Evolutionary conservation across 2,329 filamentous ascomycete species (phyloP), one percentile per base, ranked within the genome.

Genomic region (Penicillium sp.): DNA sequence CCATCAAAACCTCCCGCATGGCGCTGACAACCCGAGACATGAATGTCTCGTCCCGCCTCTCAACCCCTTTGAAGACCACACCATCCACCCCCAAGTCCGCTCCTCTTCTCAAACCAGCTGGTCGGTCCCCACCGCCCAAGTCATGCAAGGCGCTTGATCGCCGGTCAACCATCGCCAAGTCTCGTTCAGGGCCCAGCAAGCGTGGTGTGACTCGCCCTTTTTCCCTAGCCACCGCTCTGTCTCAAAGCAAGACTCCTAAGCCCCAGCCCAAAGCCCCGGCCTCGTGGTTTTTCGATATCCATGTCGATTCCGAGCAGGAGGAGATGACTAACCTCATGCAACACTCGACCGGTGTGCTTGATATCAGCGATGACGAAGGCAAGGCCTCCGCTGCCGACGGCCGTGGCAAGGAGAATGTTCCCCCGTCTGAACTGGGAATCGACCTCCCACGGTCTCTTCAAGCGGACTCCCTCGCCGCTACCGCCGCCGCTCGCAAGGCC

Each of bases 251-350:
- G 75, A 80, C 51, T n/a, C 48, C 53, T 27, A 51, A 21, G 76
- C 76, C 42, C 69, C 73, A 68, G 4, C 70, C 75, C 15, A 76
- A 75, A 43, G 62, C 65, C 6, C 59, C 60, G 8, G 47, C 55
- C 0, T 59, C 58, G 43, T 96, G 89, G 90, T 85, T 85, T 72
- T 97, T 98, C 61, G 86, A 91, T 43, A 97, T 98, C 58, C 84
- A 96, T 62, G 87, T 95, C 62, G 91, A 98, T 65, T 88, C 87
- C 0, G 80, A 85, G 6, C 87, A 95, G 62, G 86, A 96, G 60
- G 84, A 94, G 61, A 86, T 93, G 67, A 87, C 89, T 56, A 96
- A 94, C 58, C 73, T 95, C 26, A 87, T 97, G 70, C 87, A 96
- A 67, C 91, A 96, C 71, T 85, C 84, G 40, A 91, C 91, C 6